These are phyloP conservation scores for Diaporthe caulivora DNA, from an alignment of 2,329 filamentous ascomycete species.

Conservation along the genomic window DNA sequence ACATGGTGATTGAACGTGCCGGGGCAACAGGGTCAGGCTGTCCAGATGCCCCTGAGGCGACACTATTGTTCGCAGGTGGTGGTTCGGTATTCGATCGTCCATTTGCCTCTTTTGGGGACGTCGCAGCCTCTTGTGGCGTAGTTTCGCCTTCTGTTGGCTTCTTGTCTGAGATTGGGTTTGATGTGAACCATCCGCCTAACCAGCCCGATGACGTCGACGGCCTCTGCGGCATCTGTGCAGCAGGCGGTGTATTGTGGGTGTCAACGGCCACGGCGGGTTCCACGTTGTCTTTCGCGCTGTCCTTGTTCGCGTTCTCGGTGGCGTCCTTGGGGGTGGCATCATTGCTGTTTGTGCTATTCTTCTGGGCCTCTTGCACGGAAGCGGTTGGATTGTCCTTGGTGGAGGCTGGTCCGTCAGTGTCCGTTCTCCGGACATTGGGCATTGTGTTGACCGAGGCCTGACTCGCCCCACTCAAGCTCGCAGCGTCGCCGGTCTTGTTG, in stretches of 20 bases:
- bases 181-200: constrained; percentile 64
- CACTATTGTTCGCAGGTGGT: background rate
- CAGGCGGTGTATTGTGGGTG: constrained; percentile 25
- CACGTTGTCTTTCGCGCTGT: background rate
- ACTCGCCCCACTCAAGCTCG: constrained; percentile 48
- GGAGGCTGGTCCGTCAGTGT: constrained; percentile 7
- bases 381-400: constrained; percentile 5
- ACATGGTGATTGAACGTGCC: constrained; percentile 41
- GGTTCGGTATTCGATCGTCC: constrained; percentile 22
- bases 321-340: background rate
- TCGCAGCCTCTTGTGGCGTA: constrained; percentile 35
- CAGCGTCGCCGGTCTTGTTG: constrained; percentile 49
- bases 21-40: constrained; percentile 39
- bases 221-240: constrained; percentile 27
- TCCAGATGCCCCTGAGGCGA: background rate
- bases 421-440: constrained; percentile 48
- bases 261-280: background rate
- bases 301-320: background rate
- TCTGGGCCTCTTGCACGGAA: background rate
- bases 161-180: constrained; percentile 33
- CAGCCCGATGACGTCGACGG: constrained; percentile 60
- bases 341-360: background rate
- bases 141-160: constrained; percentile 39
- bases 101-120: constrained; percentile 32
- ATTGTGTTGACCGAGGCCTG: constrained; percentile 48